Conservation (phyloP, 1,139 yeast species). For the Saccharomyces hybrid region DNA sequence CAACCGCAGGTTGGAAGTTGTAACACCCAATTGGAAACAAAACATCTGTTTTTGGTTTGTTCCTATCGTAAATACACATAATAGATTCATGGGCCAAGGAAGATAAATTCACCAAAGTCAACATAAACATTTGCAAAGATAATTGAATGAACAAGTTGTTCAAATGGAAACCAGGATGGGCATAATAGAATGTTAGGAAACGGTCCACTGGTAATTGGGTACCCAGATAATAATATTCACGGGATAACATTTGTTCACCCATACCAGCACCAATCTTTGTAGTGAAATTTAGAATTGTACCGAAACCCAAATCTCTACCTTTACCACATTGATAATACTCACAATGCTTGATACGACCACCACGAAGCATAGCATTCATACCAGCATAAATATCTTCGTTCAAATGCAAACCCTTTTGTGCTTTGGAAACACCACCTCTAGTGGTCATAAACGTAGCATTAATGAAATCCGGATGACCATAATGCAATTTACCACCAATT, state of each 20-base stretch:
- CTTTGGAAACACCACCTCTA: slow-evolving; percentile 98
- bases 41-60: slow-evolving; percentile 79
- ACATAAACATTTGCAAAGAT: slow-evolving; percentile 86
- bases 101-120: slow-evolving; percentile 86
- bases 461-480: slow-evolving; percentile 99
- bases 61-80: slow-evolving; percentile 72
- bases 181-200: slow-evolving; percentile 94
- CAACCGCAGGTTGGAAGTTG: slow-evolving; percentile 81
- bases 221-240: slow-evolving; percentile 96
- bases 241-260: slow-evolving; percentile 99
- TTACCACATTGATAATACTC: slow-evolving; percentile 99
- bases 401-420: slow-evolving; percentile 95
- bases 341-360: slow-evolving; percentile 98
- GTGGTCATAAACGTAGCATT: slow-evolving; percentile 92
- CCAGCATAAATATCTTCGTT: slow-evolving; percentile 99
- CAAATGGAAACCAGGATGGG: slow-evolving; percentile 98
- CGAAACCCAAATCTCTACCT: slow-evolving; percentile 99
- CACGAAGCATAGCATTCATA: slow-evolving; percentile 95
- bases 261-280: slow-evolving; percentile 99
- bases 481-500: slow-evolving; percentile 97
- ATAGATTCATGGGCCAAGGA: slow-evolving; percentile 87
- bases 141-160: slow-evolving; percentile 92
- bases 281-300: slow-evolving; percentile 95
- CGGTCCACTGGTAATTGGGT: slow-evolving; percentile 96
- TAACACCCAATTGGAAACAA: slow-evolving; percentile 89